Conservation (phyloP, 371 early-diverging fungal genomes). For the Nosema muscidifuracis region DNA sequence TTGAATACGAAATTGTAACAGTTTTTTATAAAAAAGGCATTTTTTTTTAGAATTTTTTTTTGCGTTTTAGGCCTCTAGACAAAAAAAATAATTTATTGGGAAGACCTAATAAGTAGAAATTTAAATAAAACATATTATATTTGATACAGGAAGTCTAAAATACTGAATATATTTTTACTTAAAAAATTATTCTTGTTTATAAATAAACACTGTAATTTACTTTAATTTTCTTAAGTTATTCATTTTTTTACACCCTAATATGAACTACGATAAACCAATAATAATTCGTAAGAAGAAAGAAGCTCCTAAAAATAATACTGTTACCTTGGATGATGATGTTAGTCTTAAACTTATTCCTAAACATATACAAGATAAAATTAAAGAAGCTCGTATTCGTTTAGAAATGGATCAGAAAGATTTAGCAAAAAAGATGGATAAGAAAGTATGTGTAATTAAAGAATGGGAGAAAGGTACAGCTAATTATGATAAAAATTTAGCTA, state of each 20-base stretch:
- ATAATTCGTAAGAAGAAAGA: conserved; percentile 23
- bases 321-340: neutral
- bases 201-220: too few relatives aligned
- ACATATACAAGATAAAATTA: conserved; percentile 46
- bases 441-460: conserved; percentile 20
- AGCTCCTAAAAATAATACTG: neutral
- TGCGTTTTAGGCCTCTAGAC: too few relatives aligned
- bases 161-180: too few relatives aligned
- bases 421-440: conserved; percentile 49
- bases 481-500: conserved; percentile 44
- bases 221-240: neutral
- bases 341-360: conserved; percentile 18
- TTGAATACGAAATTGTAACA: too few relatives aligned
- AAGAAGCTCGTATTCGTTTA: conserved; percentile 26
- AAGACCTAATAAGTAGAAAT: too few relatives aligned
- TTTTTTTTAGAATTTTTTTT: too few relatives aligned
- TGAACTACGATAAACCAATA: conserved; percentile 29
- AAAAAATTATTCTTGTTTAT: too few relatives aligned
- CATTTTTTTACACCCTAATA: neutral
- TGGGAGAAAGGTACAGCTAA: conserved; percentile 52
- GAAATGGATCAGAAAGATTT: conserved; percentile 45
- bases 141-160: too few relatives aligned
- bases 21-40: too few relatives aligned
- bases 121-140: too few relatives aligned
- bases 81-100: too few relatives aligned